Evolutionary conservation across 2,329 filamentous ascomycete species (phyloP), one percentile per base, ranked within the genome.

Genomic region (Coniochaeta prunicola): DNA sequence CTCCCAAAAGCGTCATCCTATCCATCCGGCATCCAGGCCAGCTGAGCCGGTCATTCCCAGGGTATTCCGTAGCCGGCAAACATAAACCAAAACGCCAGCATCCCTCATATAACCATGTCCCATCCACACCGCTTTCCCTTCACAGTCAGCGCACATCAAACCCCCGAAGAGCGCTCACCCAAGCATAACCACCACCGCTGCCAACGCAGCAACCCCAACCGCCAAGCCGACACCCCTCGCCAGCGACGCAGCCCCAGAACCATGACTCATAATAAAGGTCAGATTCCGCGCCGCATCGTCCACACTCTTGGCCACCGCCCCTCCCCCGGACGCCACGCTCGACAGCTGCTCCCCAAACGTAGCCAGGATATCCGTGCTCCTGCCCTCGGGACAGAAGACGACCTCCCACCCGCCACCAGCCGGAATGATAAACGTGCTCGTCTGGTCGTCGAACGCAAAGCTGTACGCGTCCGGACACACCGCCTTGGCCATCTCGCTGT

Each of bases 381-480:
- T 71, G 10, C 83, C 83, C 13, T 67, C 68, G 1, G 91, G 91
- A 70, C 91, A 94, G 70, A 94, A 90, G 10, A 89, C 80, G 15
- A 94, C 80, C 70, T 92, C 85, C 78, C 89, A 94, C 0, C 89
- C 89, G 24, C 87, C 89, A 19, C 90, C 90, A 12, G 71, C 77
- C 2, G 84, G 84, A 36, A 87, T 76, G 64, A 85, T 83, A 65
- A 87, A 87, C 0, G 84, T 87, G 17, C 80, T 83, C 31, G 76
- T 74, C 61, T 77, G 73, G 66, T 86, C 82, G 64, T 85, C 81
- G 70, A 83, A 84, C 56, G 88, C 86, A 70, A 83, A 96, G 67
- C 87, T 91, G 74, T 94, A 96, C 2, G 90, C 90, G 72, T 96
- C 91, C 0, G 91, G 90, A 69, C 91, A 96, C 13, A 93, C 80